Base-by-base conservation (phyloP, 1,284 basidiomycete species). In the Puccinia horiana region DNA sequence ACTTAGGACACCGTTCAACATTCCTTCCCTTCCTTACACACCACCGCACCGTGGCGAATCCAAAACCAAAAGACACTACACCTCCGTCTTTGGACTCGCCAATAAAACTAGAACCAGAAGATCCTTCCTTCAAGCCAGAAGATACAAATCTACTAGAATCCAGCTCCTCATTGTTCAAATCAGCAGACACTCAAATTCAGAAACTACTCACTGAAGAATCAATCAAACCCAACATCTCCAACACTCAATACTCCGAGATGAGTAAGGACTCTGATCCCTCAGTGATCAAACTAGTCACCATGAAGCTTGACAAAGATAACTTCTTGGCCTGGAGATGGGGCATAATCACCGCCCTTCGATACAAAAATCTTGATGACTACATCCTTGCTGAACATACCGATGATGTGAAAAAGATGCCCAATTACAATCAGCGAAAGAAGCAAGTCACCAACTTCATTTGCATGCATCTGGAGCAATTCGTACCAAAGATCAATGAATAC, bases 371-470 rank as follows among this genome's bases (percentile, higher is more conserved):
- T 9, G 69, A 72, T n/a, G n/a, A 32, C 29, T 72, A 29, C 14
- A 52, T 72, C n/a, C 14, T 72, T 0, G 37, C 2, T 3, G 5
- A 2, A 1, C 63, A 67, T 8, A 42, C 63, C 2, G 20, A 8
- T 18, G 23, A 67, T 1, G 42, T 67, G 63, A 20, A 67, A 23
- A 26, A 40, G 8, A 32, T 1, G 18, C n/a, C 69, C 18, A 26
- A 72, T 18, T 52, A 49, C 32, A 2, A 32, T 8, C 40, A 32
- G 1, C 49, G 52, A 11, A 1, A 23, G n/a, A 49, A 49, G 69
- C 40, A 29, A 32, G 40, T 29, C 2, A 72, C 69, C 44, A 72
- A 47, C 69, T 72, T 72, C 69, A 72, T 72, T 2, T 11, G 69
- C 9, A 47, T 72, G 44, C 69, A 72, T 32, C 42, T 52, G 9